Conservation (phyloP, 2,329 filamentous ascomycete species). For the Penicillium verrucosum region DNA sequence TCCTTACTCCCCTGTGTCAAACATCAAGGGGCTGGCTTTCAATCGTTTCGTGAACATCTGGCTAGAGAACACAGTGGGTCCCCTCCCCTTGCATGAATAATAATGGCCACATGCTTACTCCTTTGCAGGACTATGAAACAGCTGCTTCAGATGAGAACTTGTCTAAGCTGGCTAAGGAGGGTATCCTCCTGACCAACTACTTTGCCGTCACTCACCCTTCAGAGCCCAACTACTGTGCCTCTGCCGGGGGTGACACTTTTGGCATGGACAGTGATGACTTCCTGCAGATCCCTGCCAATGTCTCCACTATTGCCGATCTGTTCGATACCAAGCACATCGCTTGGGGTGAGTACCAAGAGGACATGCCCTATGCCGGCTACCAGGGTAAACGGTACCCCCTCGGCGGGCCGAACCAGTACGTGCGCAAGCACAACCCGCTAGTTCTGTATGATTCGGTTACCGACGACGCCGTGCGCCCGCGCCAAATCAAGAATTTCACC, state of each 20-base stretch:
- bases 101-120: slow-evolving; percentile 37
- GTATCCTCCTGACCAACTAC: slow-evolving; percentile 60
- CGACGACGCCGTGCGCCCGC: slow-evolving; percentile 56
- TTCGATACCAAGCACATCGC: slow-evolving; percentile 63
- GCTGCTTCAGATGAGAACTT: slow-evolving; percentile 55
- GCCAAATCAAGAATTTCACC: slow-evolving; percentile 70
- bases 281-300: slow-evolving; percentile 55
- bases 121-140: slow-evolving; percentile 56
- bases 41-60: slow-evolving; percentile 70
- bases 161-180: slow-evolving; percentile 40
- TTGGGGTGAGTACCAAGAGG: slow-evolving; percentile 74
- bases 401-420: slow-evolving; percentile 69
- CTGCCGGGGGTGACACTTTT: slow-evolving; percentile 68
- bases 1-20: slow-evolving; percentile 60
- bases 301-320: slow-evolving; percentile 66
- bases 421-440: slow-evolving; percentile 73
- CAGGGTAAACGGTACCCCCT: slow-evolving; percentile 63
- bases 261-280: slow-evolving; percentile 68
- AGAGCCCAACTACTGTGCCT: slow-evolving; percentile 71
- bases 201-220: slow-evolving; percentile 68
- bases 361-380: slow-evolving; percentile 72
- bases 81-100: slow-evolving; percentile 23
- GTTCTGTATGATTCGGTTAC: slow-evolving; percentile 66
- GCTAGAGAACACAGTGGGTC: slow-evolving; percentile 68
- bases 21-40: slow-evolving; percentile 69